These are phyloP conservation scores for Friedmanniomyces simplex DNA, from an alignment of 495 filamentous ascomycete species.

Conservation along the genomic window DNA sequence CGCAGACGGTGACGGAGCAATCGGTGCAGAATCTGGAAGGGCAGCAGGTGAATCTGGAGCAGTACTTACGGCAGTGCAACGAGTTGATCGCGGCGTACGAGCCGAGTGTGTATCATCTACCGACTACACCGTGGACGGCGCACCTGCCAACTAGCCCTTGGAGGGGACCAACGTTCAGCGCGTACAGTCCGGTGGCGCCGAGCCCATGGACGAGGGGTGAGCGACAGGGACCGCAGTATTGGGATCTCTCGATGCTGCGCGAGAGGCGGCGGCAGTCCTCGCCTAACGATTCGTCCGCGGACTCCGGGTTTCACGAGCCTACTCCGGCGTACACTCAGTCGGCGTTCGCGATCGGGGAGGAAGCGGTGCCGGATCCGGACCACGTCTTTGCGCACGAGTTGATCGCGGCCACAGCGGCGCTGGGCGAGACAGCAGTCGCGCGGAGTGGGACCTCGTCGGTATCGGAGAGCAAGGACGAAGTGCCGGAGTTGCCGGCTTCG, in stretches of 20 bases:
- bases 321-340: constrained; percentile 1
- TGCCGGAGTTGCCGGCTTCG: background rate
- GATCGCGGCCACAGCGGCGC: background rate
- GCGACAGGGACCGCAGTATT: constrained; percentile 3
- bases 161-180: background rate
- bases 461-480: constrained; percentile 3
- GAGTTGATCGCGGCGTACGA: constrained; percentile 2
- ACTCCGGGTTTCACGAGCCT: constrained; percentile 17
- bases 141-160: background rate
- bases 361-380: background rate
- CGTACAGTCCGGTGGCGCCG: constrained; percentile 2
- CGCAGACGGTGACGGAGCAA: background rate
- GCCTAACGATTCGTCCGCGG: background rate
- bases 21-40: constrained; percentile 6
- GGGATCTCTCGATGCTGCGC: constrained; percentile 15
- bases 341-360: background rate
- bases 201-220: background rate
- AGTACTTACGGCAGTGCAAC: constrained; percentile 9
- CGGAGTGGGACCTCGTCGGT: background rate
- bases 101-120: background rate
- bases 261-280: constrained; percentile 2
- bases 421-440: background rate
- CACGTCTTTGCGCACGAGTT: constrained; percentile 13
- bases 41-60: constrained; percentile 6
- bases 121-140: background rate